Base-by-base conservation (phyloP, 192 early-diverging fungal genomes). In the Mortierella alpina region DNA sequence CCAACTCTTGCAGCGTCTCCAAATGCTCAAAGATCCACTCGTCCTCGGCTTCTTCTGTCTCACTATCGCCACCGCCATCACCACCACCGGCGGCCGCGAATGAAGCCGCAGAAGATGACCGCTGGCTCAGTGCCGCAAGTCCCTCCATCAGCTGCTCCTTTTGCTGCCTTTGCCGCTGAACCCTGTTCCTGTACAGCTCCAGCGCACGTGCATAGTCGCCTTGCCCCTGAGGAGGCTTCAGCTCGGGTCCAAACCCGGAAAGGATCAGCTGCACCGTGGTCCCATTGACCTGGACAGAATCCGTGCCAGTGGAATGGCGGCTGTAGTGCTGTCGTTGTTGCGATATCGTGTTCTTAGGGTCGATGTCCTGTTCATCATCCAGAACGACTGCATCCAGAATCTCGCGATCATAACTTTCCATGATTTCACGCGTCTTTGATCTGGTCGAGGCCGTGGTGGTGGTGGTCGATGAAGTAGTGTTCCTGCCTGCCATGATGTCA, bases 231-330 rank as follows among this genome's bases (percentile, higher is more conserved):
- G 44, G 13, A 4, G 69, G 68, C n/a, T 72, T 72, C 52, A 47
- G 13, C 11, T 79, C 76, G 2, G 69, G 63, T 8, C 76, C 76
- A 51, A 79, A 79, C 2, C 76, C 76, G 13, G 76, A 58, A 17
- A 79, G 59, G 42, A 79, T 59, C 20, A 79, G 51, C 17, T 66
- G 50, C 20, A 50, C 53, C 10, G 76, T 79, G 18, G 41, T 20
- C 40, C 53, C 63, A 48, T 79, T 72, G 7, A 69, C 69, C 39
- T 72, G 68, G 0, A 77, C 61, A 13, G 17, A 17, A 11, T 13
- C 47, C 40, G 18, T 31, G 10, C 6, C 45, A 42, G n/a, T 22
- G 45, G 22, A 17, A 15, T 47, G 12, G 3, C 22, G 22, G 18
- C 22, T 23, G 4, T 22, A 23, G 5, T 57, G 12, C 0, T 15